Evolutionary conservation across 2,329 filamentous ascomycete species (phyloP).

Genomic region (Xylogone sp.): DNA sequence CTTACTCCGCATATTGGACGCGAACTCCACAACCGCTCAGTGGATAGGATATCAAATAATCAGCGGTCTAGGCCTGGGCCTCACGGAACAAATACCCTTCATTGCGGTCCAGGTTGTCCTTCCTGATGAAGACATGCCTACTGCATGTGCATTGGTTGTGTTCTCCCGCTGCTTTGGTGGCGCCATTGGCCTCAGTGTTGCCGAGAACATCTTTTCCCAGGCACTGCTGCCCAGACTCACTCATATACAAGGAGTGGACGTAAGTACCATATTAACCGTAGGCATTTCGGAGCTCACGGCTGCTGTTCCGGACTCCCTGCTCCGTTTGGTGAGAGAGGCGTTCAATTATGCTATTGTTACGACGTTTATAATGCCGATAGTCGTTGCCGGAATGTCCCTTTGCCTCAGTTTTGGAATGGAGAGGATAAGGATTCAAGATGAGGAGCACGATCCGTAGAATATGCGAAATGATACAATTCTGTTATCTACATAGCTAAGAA

Average conservation of each 20-base stretch:
- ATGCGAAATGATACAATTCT: background rate
- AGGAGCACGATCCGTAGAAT: background rate
- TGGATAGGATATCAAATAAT: conserved; percentile 50
- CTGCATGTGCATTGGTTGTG: conserved; percentile 50
- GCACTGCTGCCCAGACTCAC: conserved; percentile 22
- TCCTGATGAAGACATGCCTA: conserved; percentile 44
- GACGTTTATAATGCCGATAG: conserved; percentile 1
- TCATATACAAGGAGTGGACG: conserved; percentile 24
- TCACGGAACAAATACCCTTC: conserved; percentile 43
- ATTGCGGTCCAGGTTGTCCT: conserved; percentile 45
- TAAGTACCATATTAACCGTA: conserved; percentile 30
- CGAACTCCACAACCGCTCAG: conserved; percentile 37
- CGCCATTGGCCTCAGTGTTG: conserved; percentile 22
- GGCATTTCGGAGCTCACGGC: conserved; percentile 32
- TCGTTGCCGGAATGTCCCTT: background rate
- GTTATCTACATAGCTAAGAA: too few species aligned
- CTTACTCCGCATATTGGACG: conserved; percentile 32
- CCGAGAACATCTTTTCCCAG: conserved; percentile 24
- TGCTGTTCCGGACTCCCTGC: conserved; percentile 24
- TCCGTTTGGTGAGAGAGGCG: conserved; percentile 32
- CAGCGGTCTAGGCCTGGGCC: conserved; percentile 39
- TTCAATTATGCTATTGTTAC: conserved; percentile 28
- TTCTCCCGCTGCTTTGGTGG: conserved; percentile 24
- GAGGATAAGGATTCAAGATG: background rate
- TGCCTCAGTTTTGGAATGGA: conserved; percentile 1